Evolutionary conservation across 2,329 filamentous ascomycete genomes (phyloP).

Genomic region (Pseudocercospora musae): DNA sequence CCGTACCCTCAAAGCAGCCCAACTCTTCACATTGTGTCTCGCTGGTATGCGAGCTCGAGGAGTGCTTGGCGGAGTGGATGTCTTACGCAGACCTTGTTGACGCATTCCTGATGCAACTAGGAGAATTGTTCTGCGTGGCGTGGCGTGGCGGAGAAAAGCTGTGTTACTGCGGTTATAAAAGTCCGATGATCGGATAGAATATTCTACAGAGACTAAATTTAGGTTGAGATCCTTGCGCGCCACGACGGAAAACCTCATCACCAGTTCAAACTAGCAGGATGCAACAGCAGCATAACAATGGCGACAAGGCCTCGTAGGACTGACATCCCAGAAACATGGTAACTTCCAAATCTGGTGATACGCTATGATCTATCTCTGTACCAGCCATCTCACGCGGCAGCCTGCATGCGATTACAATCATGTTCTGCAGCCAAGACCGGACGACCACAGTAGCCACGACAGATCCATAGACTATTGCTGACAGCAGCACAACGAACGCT

Average conservation of each 20-base stretch:
- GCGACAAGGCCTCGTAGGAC: not conserved
- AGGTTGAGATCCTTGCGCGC: not conserved
- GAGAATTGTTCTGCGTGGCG: not conserved
- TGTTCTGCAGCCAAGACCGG: not conserved
- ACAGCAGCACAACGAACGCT: not conserved
- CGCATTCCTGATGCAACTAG: not conserved
- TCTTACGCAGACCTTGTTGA: not conserved
- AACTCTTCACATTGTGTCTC: not conserved
- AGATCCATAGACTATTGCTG: slow-evolving; percentile 1
- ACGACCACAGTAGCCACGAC: not conserved
- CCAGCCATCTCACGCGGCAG: not conserved
- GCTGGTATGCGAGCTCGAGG: not conserved
- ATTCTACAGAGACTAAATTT: not conserved
- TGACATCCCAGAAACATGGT: not conserved
- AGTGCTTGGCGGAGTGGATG: not conserved
- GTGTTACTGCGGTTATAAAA: too few species aligned
- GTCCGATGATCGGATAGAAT: not conserved
- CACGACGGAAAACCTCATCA: not conserved
- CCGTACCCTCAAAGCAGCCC: not conserved
- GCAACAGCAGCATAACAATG: not conserved
- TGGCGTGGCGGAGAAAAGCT: too few species aligned
- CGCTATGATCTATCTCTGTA: not conserved
- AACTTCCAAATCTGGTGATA: slow-evolving; percentile 2
- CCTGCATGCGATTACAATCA: not conserved
- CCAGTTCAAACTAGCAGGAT: too few species aligned